phyloP scores from a whole-genome alignment of 78 protist species.

The Andalucia godoyi region DNA sequence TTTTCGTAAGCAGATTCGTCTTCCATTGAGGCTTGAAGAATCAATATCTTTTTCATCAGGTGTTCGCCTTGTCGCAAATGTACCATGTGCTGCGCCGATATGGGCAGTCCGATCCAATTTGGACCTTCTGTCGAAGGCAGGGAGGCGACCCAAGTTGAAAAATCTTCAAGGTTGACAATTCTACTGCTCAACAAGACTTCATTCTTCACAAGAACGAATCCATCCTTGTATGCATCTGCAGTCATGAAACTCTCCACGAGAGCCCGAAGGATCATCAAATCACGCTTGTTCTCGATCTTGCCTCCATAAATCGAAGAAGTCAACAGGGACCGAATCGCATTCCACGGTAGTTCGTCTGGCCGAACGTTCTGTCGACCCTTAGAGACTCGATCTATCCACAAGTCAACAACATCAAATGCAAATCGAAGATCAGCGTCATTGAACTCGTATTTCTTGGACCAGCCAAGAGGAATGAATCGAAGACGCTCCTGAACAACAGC shows the following conservation, averaged over 20 bases:
- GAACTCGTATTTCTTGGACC: slow-evolving; percentile 87
- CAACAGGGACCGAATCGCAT: slow-evolving; percentile 50
- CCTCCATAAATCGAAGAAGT: slow-evolving; percentile 71
- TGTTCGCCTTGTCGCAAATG: too few species aligned
- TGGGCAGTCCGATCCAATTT: too few species aligned
- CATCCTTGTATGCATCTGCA: slow-evolving; percentile 17
- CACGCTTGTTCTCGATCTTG: slow-evolving; percentile 86
- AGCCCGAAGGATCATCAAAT: slow-evolving; percentile 52
- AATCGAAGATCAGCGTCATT: slow-evolving; percentile 69
- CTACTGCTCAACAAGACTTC: too few species aligned
- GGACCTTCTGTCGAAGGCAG: too few species aligned
- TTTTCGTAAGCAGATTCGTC: too few species aligned
- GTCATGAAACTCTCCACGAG: slow-evolving; percentile 59
- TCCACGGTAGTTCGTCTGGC: slow-evolving; percentile 61
- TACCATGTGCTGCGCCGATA: too few species aligned
- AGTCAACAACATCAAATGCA: slow-evolving; percentile 74
- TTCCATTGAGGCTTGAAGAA: too few species aligned
- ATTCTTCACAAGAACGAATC: too few species aligned
- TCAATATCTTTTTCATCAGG: too few species aligned
- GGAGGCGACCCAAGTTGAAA: too few species aligned
- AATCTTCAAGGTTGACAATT: too few species aligned
- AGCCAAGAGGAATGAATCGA: slow-evolving; percentile 88
- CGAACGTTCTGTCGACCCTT: slow-evolving; percentile 11
- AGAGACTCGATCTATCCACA: slow-evolving; percentile 67
- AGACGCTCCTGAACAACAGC: slow-evolving; percentile 79